Evolutionary conservation across 805 yeast genomes (phyloP).

Genomic region (Candida sonorensis): DNA sequence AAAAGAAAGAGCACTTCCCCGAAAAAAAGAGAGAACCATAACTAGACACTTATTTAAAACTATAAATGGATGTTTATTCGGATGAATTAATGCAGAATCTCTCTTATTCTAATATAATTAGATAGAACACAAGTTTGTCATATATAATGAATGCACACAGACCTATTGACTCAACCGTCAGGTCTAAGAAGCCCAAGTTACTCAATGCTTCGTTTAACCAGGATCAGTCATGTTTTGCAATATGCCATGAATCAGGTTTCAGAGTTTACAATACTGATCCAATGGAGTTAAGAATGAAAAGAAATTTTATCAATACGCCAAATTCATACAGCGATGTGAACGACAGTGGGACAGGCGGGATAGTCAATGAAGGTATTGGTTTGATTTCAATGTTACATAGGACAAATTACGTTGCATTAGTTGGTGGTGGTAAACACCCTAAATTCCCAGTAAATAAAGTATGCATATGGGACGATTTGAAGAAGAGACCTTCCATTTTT

Average conservation of each 20-base stretch:
- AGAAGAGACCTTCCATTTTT: slow-evolving; percentile 62
- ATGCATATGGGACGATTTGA: slow-evolving; percentile 88
- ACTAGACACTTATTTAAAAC: no score
- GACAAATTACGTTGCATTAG: slow-evolving; percentile 82
- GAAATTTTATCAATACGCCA: no score
- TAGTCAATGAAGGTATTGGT: slow-evolving; percentile 60
- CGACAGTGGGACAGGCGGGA: no score
- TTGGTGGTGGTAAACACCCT: slow-evolving; percentile 85
- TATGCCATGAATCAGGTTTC: slow-evolving; percentile 77
- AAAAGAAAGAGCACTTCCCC: no score
- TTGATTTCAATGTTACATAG: slow-evolving; percentile 76
- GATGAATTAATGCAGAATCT: no score
- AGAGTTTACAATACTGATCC: slow-evolving; percentile 85
- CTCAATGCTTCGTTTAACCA: slow-evolving; percentile 73
- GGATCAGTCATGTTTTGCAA: slow-evolving; percentile 84
- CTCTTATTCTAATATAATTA: no score
- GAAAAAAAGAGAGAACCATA: no score
- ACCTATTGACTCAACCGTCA: slow-evolving; percentile 16
- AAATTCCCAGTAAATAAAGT: slow-evolving; percentile 72
- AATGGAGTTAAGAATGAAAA: slow-evolving; percentile 62
- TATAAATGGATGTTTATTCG: no score
- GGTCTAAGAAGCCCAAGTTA: slow-evolving; percentile 29
- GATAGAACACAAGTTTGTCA: no score
- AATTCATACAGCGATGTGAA: no score
- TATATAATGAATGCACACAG: slow-evolving; percentile 31